These are phyloP conservation scores for Amaranthus palmeri DNA, from an alignment of 148 eudicot species.

Conservation along the genomic window DNA sequence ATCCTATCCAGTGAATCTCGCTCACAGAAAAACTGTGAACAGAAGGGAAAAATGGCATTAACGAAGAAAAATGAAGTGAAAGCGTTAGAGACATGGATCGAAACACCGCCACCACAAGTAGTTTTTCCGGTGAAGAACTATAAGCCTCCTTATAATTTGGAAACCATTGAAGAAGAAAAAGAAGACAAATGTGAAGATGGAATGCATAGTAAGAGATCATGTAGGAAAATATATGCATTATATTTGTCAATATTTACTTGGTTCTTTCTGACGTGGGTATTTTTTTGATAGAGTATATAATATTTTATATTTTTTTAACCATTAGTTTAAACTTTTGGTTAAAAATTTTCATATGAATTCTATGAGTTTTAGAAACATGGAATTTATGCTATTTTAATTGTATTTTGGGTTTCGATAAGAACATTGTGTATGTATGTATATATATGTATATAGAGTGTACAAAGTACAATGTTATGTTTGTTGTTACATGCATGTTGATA, in stretches of 20 bases:
- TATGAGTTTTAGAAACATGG: too few relatives aligned
- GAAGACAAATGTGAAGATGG: neutral
- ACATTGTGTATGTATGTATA: too few relatives aligned
- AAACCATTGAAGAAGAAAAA: conserved; percentile 8
- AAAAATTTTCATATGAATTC: too few relatives aligned
- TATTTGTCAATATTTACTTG: neutral
- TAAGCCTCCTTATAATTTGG: conserved; percentile 2
- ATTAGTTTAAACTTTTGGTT: too few relatives aligned
- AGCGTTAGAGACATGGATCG: conserved; percentile 12
- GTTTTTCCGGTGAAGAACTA: conserved; percentile 1
- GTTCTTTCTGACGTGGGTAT: neutral
- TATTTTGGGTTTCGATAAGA: too few relatives aligned
- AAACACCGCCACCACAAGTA: neutral
- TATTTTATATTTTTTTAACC: too few relatives aligned
- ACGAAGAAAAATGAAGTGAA: neutral
- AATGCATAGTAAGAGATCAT: neutral
- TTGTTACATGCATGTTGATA: too few relatives aligned
- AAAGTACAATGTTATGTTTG: too few relatives aligned
- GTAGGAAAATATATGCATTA: neutral
- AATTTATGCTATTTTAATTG: too few relatives aligned
- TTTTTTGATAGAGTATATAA: neutral
- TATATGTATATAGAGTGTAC: too few relatives aligned
- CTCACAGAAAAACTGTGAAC: neutral
- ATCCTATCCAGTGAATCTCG: too few relatives aligned
- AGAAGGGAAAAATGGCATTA: neutral